phyloP scores from a whole-genome alignment of 164 flowering plant genomes.

The Vitis riparia region DNA sequence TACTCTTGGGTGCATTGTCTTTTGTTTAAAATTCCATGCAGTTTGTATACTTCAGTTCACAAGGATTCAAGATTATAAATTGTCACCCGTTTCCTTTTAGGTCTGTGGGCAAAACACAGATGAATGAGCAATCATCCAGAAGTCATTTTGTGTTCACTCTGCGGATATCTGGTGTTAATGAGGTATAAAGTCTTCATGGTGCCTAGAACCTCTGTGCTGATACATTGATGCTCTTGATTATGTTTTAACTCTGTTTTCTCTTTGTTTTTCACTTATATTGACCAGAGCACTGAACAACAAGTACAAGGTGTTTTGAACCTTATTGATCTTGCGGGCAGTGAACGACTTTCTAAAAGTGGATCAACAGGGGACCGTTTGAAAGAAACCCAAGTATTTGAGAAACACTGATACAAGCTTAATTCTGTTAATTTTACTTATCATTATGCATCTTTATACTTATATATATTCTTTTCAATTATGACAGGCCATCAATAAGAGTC shows the following conservation, averaged over 20 bases:
- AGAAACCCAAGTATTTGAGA: slow-evolving; percentile 78
- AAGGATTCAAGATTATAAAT: neutral
- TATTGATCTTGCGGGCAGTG: slow-evolving; percentile 98
- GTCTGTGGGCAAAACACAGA: slow-evolving; percentile 91
- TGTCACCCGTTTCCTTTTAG: slow-evolving; percentile 27
- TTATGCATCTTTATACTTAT: neutral
- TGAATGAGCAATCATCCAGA: slow-evolving; percentile 96
- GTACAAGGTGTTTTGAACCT: slow-evolving; percentile 93
- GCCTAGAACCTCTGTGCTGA: neutral
- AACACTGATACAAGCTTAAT: neutral
- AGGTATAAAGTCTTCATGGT: slow-evolving; percentile 40
- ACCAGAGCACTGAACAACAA: slow-evolving; percentile 89
- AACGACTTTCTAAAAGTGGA: slow-evolving; percentile 97
- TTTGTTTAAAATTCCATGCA: no score
- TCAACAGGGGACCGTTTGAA: slow-evolving; percentile 87
- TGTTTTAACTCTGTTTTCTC: neutral
- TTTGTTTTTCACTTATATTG: neutral
- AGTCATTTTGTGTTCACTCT: slow-evolving; percentile 96
- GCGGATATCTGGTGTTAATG: slow-evolving; percentile 80
- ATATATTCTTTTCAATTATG: neutral
- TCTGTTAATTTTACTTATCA: neutral
- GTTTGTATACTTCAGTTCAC: neutral
- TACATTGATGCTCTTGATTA: neutral
- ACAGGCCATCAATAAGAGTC: slow-evolving; percentile 92
- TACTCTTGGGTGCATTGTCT: no score